phyloP scores from a whole-genome alignment of 2,329 filamentous ascomycete species.

The Xylogone sp. region DNA sequence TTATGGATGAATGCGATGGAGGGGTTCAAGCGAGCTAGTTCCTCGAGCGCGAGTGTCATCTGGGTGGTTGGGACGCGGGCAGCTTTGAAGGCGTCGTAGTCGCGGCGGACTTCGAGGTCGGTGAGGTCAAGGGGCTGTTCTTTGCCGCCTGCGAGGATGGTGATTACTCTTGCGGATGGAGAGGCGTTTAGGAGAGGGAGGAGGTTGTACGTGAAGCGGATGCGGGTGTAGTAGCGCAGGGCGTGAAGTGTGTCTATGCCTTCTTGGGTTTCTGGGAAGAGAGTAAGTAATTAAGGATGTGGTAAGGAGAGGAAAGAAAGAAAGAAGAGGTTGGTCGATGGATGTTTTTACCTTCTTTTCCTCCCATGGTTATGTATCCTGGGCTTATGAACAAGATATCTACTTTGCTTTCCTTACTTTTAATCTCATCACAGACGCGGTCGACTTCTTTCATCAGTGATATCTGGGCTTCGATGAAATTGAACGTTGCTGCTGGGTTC shows the following conservation, averaged over 20 bases:
- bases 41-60: slow-evolving; percentile 46
- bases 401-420: slow-evolving; percentile 36
- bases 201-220: slow-evolving; percentile 52
- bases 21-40: slow-evolving; percentile 42
- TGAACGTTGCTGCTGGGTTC: slow-evolving; percentile 40
- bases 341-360: slow-evolving; percentile 20
- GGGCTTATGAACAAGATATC: slow-evolving; percentile 45
- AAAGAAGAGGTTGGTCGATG: neutral
- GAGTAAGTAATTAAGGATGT: slow-evolving; percentile 17
- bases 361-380: slow-evolving; percentile 30
- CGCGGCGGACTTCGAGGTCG: slow-evolving; percentile 31
- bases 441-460: slow-evolving; percentile 49
- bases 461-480: slow-evolving; percentile 47
- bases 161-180: slow-evolving; percentile 48
- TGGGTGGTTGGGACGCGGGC: slow-evolving; percentile 46
- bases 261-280: slow-evolving; percentile 47
- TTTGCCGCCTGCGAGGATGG: slow-evolving; percentile 46
- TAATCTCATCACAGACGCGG: slow-evolving; percentile 41
- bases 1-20: slow-evolving; percentile 37
- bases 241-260: slow-evolving; percentile 49
- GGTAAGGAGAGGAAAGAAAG: slow-evolving; percentile 12
- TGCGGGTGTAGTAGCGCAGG: slow-evolving; percentile 53
- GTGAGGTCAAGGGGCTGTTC: slow-evolving; percentile 48
- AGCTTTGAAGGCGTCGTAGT: slow-evolving; percentile 33
- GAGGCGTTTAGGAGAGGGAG: slow-evolving; percentile 48